Conservation (phyloP, 148 eudicot genomes). For the Camellia lanceoleosa region DNA sequence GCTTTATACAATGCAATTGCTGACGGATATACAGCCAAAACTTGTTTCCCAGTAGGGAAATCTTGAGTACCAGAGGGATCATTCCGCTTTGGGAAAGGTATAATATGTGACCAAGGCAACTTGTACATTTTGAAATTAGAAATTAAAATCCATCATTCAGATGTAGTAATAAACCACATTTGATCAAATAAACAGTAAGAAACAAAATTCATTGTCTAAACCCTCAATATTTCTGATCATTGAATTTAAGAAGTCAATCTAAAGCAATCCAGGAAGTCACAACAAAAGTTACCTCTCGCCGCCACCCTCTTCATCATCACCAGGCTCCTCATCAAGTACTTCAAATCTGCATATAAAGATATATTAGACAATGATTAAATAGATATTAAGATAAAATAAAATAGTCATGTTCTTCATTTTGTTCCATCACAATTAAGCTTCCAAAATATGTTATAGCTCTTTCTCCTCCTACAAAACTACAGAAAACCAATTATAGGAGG, state of each 20-base stretch:
- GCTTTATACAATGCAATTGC: conserved; percentile 96
- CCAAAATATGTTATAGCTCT: no score
- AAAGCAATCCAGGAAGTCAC: not conserved
- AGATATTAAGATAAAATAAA: not conserved
- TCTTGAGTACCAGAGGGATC: conserved; percentile 68
- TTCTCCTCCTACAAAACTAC: no score
- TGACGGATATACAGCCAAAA: conserved; percentile 87
- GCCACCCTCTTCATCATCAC: conserved; percentile 87
- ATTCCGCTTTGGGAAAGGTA: conserved; percentile 82
- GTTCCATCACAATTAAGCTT: no score
- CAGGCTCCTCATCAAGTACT: conserved; percentile 92
- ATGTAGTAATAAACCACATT: not conserved
- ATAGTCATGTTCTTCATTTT: no score
- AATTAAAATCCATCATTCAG: conserved; percentile 1
- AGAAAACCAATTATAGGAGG: no score
- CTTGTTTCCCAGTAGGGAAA: conserved; percentile 75
- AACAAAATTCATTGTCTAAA: not conserved
- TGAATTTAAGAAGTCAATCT: not conserved
- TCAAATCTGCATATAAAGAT: conserved; percentile 54
- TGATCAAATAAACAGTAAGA: not conserved
- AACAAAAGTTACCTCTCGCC: conserved; percentile 66
- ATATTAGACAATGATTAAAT: not conserved
- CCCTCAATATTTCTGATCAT: not conserved
- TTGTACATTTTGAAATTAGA: conserved; percentile 60
- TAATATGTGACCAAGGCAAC: conserved; percentile 76